Percentiles rank a stretch among this genome's conserved stretches.
Evolutionary conservation across 768 basidiomycete species (phyloP).

Genomic region (Mycena amicta): DNA sequence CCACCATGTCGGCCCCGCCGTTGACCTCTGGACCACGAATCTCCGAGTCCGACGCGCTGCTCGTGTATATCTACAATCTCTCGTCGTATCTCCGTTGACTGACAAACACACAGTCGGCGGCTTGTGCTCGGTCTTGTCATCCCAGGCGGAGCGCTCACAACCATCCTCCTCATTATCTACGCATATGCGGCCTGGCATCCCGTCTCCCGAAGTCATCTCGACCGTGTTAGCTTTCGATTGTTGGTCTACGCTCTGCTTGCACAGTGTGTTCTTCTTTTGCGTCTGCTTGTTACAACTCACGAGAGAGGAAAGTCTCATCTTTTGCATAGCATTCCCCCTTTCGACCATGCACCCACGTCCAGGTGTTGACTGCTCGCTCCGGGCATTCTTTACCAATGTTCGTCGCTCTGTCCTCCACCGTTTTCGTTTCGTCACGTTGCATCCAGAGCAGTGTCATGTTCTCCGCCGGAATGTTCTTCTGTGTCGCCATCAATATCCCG

Average conservation of each 20-base stretch:
- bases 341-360: not conserved
- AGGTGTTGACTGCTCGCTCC: not conserved
- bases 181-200: not conserved
- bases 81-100: not conserved
- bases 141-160: not conserved
- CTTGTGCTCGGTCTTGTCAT: not conserved
- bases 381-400: not conserved
- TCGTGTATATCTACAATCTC: not conserved
- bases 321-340: not conserved
- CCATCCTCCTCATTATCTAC: not conserved
- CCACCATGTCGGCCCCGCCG: not conserved
- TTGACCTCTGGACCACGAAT: not conserved
- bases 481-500: conserved; percentile 3
- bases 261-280: not conserved
- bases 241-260: not conserved
- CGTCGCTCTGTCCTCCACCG: not conserved
- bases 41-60: not conserved
- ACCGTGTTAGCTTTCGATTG: not conserved
- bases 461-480: conserved; percentile 8
- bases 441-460: not conserved
- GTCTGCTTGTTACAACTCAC: not conserved
- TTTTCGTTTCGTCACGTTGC: not conserved
- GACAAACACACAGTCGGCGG: not conserved
- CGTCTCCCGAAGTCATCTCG: not conserved
- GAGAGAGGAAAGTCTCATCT: not conserved